Conservation (phyloP, 495 filamentous ascomycete species). For the Aspergillus incahuasiensis region DNA sequence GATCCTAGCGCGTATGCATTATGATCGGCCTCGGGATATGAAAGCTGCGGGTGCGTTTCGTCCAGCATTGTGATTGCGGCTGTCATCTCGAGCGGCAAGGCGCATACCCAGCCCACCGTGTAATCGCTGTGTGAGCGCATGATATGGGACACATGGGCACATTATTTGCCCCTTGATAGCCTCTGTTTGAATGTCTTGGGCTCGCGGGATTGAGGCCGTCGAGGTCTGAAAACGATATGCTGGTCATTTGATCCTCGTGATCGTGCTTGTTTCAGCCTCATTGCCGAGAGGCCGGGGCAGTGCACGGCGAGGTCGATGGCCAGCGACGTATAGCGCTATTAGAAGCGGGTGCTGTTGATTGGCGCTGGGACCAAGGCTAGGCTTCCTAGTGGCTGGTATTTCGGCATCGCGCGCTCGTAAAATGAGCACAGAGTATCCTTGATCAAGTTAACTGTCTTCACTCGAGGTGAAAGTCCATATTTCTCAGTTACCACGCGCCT, state of each 20-base stretch:
- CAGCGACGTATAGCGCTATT: no score
- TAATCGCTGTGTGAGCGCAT: conserved; percentile 18
- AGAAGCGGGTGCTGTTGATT: not conserved
- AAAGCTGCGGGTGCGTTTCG: conserved; percentile 13
- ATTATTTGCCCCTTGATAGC: not conserved
- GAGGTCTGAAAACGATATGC: not conserved
- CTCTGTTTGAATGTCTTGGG: not conserved
- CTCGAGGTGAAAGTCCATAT: no score
- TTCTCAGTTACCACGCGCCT: no score
- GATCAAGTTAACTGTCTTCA: no score
- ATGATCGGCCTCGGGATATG: conserved; percentile 9
- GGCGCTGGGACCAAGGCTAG: not conserved
- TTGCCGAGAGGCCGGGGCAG: not conserved
- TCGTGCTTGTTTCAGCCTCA: not conserved
- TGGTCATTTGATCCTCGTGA: not conserved
- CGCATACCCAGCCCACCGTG: conserved; percentile 32
- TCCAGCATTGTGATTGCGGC: conserved; percentile 30
- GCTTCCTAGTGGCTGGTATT: not conserved
- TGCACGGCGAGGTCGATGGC: not conserved
- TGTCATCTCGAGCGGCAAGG: conserved; percentile 27
- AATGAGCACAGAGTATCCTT: no score
- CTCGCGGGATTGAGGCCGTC: not conserved
- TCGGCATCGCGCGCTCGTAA: no score
- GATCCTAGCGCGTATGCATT: conserved; percentile 34
- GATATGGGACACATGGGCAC: not conserved